phyloP scores from a whole-genome alignment of 2,329 filamentous ascomycete species.

The Alternaria brassicae region DNA sequence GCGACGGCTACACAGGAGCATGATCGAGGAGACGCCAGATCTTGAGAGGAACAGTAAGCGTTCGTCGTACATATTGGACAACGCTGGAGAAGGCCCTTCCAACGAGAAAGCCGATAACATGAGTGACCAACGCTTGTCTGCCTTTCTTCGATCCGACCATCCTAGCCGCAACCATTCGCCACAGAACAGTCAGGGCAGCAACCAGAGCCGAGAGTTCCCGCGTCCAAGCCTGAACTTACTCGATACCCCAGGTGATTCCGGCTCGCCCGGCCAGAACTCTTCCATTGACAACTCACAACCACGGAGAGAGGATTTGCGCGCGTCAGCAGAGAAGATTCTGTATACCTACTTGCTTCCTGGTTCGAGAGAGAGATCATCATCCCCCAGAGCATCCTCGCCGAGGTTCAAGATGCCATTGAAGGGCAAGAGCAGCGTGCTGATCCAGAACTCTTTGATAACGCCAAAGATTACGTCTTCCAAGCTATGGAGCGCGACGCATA shows the following conservation, averaged over 20 bases:
- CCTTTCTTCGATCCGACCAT: constrained; percentile 74
- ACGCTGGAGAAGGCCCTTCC: constrained; percentile 68
- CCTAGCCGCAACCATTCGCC: constrained; percentile 56
- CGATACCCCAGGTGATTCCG: constrained; percentile 64
- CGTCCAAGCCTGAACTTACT: constrained; percentile 69
- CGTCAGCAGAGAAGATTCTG: constrained; percentile 97
- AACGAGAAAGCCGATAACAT: constrained; percentile 69
- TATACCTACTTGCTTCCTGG: constrained; percentile 95
- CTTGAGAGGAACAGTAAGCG: constrained; percentile 84
- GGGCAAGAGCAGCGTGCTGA: constrained; percentile 85
- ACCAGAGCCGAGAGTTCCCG: constrained; percentile 61
- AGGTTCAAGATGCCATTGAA: constrained; percentile 88
- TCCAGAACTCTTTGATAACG: constrained; percentile 94
- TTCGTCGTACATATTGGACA: constrained; percentile 78
- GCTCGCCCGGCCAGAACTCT: constrained; percentile 61
- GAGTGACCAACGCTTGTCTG: constrained; percentile 88
- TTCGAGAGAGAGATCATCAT: constrained; percentile 97
- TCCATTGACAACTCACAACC: constrained; percentile 43
- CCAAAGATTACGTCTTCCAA: constrained; percentile 99
- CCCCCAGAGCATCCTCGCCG: constrained; percentile 82
- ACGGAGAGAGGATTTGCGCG: constrained; percentile 78
- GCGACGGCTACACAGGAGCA: constrained; percentile 89
- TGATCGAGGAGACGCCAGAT: constrained; percentile 91
- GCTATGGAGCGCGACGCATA: constrained; percentile 99
- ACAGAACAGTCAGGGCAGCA: constrained; percentile 59